A percentile compares a stretch with the other conserved stretches of the same genome.
These are phyloP conservation scores for Dunaliella primolecta DNA, from an alignment of 139 green algal species.

Conservation along the genomic window DNA sequence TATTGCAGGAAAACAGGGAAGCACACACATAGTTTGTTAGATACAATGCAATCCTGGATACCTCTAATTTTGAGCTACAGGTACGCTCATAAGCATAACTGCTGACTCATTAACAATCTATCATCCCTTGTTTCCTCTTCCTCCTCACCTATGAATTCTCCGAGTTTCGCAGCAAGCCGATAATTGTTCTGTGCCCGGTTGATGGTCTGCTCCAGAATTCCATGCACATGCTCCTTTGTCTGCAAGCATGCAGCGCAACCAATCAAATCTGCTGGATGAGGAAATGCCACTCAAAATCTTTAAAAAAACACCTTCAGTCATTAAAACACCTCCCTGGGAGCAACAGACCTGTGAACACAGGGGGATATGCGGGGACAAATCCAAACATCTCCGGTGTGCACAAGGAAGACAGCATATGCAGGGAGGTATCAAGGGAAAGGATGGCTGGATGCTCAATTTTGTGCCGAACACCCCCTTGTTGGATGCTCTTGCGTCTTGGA, in stretches of 20 bases:
- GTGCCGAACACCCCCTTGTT: too few species aligned
- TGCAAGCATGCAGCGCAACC: too few species aligned
- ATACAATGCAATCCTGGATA: not conserved
- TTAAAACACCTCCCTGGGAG: not conserved
- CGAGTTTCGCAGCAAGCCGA: not conserved
- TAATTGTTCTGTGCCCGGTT: not conserved
- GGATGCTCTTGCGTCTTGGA: too few species aligned
- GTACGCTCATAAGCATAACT: too few species aligned
- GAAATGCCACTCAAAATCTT: not conserved
- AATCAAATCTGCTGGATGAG: too few species aligned
- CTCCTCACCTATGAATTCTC: not conserved
- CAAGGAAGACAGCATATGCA: not conserved
- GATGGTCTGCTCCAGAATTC: not conserved
- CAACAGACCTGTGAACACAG: not conserved
- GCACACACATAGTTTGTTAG: not conserved
- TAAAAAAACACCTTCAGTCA: not conserved
- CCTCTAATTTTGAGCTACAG: not conserved
- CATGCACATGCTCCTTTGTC: not conserved
- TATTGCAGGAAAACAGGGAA: not conserved
- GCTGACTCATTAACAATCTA: not conserved
- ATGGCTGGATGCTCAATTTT: too few species aligned
- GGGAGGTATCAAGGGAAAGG: not conserved
- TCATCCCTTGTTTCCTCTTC: not conserved
- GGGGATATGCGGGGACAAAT: too few species aligned
- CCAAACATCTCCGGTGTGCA: not conserved